Base-by-base conservation (phyloP, 1,284 basidiomycete genomes). In the Cutaneotrichosporon sp. region DNA sequence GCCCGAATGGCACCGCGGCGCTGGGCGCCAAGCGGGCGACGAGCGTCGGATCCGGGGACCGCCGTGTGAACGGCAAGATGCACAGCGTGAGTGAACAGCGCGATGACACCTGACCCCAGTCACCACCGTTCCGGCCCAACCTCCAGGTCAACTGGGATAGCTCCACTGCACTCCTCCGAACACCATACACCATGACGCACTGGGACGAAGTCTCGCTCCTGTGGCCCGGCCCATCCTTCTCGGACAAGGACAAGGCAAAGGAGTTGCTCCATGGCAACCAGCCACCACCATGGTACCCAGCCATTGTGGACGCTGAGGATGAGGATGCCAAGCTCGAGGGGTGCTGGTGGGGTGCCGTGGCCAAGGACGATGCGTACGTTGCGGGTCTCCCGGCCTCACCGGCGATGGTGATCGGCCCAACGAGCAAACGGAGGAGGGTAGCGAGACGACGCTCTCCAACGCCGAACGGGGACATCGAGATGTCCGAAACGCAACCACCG, bases 131-230 rank as follows among this genome's bases (percentile, higher is more conserved):
- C 67, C 75, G 77, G 32, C 75, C 75, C 47, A 74, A 73, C 46
- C 74, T 79, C 56, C 69, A 71, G 57, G 76, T 72, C 30, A 73
- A 69, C 49, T 69, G 78, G 63, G 76, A 80, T 26, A 65, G 56
- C 46, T 65, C 72, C 49, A 85, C 86, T 5, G 91, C 92, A 0
- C 85, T 96, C 36, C 76, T 88, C 13, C 88, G 94, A n/a, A 91
- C 90, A 0, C 82, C 87, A 0, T 84, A 88, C 65, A 86, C 87
- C 31, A 96, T 96, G 91, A 72, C 69, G 49, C 70, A 73, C 49
- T 72, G 69, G 58, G 64, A 69, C 22, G 66, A 73, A 50, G 66
- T 76, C 9, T 72, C 72, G n/a, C 68, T 74, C 18, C 64, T 57
- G 56, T 59, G 70, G 42, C 66, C 76, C 13, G 76, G 74, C 11